Base-by-base conservation (phyloP, 345 rosid genomes). In the Erucastrum elatum region DNA sequence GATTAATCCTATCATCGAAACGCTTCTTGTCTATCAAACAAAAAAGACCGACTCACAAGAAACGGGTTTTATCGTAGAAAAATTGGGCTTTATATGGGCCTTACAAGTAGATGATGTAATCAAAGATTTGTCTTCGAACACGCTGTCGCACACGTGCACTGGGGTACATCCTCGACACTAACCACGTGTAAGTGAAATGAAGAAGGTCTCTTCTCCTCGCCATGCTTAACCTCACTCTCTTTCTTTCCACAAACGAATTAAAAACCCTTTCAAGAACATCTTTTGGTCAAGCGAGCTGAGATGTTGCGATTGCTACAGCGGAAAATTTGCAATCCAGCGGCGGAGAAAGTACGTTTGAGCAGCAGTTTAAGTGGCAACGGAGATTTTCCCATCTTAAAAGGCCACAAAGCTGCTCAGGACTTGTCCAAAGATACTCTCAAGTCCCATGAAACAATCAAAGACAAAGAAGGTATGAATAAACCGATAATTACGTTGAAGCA, bases 391-490 rank as follows among this genome's bases (percentile, higher is more conserved):
- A 58, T 82, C 5, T 80, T 90, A 15, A 85, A 86, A 75, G 88
- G 80, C 30, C 84, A 87, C 25, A 88, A 85, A 17, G 87, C 74
- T 0, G 89, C 86, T 4, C 84, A 82, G 68, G 75, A 82, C 59
- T 81, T 86, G 59, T 90, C 92, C 15, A 81, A 85, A 74, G 83
- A 76, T 75, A 78, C 85, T 21, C 63, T 84, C 1, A 84, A 84
- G 53, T 75, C 86, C 26, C 77, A 69, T 27, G 74, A 27, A 49
- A 66, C 77, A 5, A 53, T 83, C 41, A 71, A 49, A 49, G 17
- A 44, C 10, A 78, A 51, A 55, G 34, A 64, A 74, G 70, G 78
- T 74, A 74, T 27, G 55, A 44, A 8, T 3, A 60, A 31, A 60
- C 4, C 33, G 3, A 17, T 27, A 15, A 1, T 41, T 21, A 2